Base-by-base conservation (phyloP, 2,329 filamentous ascomycete species). In the Podosphaera xanthii region DNA sequence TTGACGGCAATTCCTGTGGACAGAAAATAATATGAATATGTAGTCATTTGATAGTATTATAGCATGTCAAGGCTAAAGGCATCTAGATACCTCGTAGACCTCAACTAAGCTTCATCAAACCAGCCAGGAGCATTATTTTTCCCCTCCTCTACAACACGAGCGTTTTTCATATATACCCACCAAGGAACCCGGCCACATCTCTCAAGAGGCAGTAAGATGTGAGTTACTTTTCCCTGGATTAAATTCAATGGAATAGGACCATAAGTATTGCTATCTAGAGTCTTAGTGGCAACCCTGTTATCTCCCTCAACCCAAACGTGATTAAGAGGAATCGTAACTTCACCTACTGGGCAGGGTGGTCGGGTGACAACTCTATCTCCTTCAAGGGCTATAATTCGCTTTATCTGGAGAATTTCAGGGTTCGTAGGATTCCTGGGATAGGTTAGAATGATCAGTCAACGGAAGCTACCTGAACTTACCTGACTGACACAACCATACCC, bases 221-320 rank as follows among this genome's bases (percentile, higher is more conserved):
- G 80, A 10, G 83, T 80, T 30, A 90, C 81, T 66, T 77, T 82
- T 0, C 90, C 90, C 44, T 82, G 81, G 42, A 97, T 78, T 63
- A 97, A 69, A 59, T 79, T 80, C 63, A 80, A 80, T 33, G 86
- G 84, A 55, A 94, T 81, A 3, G 92, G 88, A 0, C 92, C 92
- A 70, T 94, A 96, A 10, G 81, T 81, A 71, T 95, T 94, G 71
- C 89, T 95, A 72, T 98, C 92, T 61, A 83, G 70, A 59, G 81
- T 87, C 65, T 79, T 79, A 57, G 78, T 76, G 65, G 80, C 78
- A 66, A 79, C 78, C 60, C 64, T 66, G 50, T 71, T 70, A 10
- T 98, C 92, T 1, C 92, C 92, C 69, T 97, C 91, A 0, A 98
- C 81, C 92, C 92, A 98, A 35, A 97, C 77, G 73, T 97, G 90